These are phyloP conservation scores for Ophiostoma perfectum DNA, from an alignment of 2,329 filamentous ascomycete genomes.

Conservation along the genomic window DNA sequence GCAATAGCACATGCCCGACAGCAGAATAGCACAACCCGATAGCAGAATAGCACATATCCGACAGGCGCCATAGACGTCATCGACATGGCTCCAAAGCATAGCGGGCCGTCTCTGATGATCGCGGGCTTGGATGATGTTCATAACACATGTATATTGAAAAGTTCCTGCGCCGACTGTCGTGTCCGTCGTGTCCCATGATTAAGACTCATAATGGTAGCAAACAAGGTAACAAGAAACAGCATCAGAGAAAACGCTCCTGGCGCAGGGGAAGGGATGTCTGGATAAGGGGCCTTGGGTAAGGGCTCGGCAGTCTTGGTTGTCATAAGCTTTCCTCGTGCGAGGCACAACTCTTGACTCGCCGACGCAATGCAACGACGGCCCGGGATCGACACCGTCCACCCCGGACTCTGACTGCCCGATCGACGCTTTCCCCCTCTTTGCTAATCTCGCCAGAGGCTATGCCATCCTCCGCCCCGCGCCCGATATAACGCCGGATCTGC, in stretches of 20 bases:
- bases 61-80: neutral
- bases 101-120: neutral
- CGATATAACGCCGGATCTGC: conserved; percentile 9
- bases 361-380: conserved; percentile 8
- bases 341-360: neutral
- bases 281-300: neutral
- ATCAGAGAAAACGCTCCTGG: conserved; percentile 1
- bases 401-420: neutral
- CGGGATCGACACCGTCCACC: conserved; percentile 5
- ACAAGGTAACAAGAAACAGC: neutral
- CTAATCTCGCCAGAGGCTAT: neutral
- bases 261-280: neutral
- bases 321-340: neutral
- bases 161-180: conserved; percentile 4
- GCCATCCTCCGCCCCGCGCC: neutral
- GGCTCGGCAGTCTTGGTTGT: neutral
- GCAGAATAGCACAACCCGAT: neutral
- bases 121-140: neutral
- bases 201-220: neutral
- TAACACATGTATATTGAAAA: neutral
- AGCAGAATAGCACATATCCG: neutral
- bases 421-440: conserved; percentile 3
- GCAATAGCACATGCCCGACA: neutral
- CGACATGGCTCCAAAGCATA: neutral
- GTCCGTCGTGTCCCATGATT: neutral